Base-by-base conservation (phyloP, 306 rosid species). In the Pterocarpus macrocarpus region DNA sequence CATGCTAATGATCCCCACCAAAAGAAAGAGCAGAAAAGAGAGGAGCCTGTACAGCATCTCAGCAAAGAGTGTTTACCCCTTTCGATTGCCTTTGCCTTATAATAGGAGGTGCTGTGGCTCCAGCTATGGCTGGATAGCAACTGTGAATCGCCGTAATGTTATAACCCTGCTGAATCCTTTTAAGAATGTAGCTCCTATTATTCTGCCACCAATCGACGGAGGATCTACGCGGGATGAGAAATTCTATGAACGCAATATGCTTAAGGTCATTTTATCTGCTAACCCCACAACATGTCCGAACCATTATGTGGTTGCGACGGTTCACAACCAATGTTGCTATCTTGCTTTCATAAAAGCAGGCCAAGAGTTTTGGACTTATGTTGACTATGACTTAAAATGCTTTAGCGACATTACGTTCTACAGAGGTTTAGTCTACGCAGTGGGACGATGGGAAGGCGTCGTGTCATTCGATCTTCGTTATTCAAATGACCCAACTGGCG, bases 81-180 rank as follows among this genome's bases (percentile, higher is more conserved):
- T 72, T 1, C 16, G 35, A 10, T 72, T 32, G 39, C 39, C 39
- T 36, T 5, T 36, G 39, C 39, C 39, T 2, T 5, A 0, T 36
- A 36, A 7, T 22, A 22, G 28, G 0, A 22, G 28, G 28, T 22
- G 28, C 28, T 22, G 28, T 22, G 28, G 28, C 28, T 73, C 66
- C 11, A 73, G 66, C 13, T 36, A 73, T 38, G 66, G 77, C 2
- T 73, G 77, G 66, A 16, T 58, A 7, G 64, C 64, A 58, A 58
- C 63, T 17, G 16, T 10, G 4, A n/a, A 30, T 32, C 0, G 2
- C 10, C 14, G 4, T 12, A 0, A 32, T 61, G 67, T 62, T 3
- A 33, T 62, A 62, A 62, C 43, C 2, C 43, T 62, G 13, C 7
- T 12, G 1, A 33, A 34, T 13, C 67, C 67, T 62, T 62, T 33